These are phyloP conservation scores for Colletotrichum sp. DNA, from an alignment of 2,329 filamentous ascomycete genomes.

Conservation along the genomic window DNA sequence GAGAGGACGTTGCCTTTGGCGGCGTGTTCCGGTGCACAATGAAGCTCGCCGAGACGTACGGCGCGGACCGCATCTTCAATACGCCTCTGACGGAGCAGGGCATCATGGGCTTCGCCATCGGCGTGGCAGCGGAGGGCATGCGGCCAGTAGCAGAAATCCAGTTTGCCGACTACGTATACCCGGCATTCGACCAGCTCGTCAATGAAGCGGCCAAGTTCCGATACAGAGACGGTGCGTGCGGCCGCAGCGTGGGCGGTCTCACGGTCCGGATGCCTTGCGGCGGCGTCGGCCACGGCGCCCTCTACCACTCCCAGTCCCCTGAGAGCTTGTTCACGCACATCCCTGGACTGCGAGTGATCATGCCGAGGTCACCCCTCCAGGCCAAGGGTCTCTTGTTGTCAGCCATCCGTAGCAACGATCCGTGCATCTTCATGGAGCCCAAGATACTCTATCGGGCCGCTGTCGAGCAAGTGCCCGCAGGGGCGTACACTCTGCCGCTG, in stretches of 20 bases:
- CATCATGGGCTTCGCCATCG: conserved; percentile 92
- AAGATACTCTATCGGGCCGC: conserved; percentile 92
- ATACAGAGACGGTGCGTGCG: conserved; percentile 70
- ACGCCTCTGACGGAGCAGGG: conserved; percentile 94
- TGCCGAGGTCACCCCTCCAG: conserved; percentile 85
- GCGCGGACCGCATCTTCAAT: conserved; percentile 91
- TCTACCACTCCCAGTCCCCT: conserved; percentile 90
- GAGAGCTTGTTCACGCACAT: conserved; percentile 89
- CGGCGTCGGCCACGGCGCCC: conserved; percentile 84
- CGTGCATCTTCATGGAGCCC: conserved; percentile 91
- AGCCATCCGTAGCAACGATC: conserved; percentile 81
- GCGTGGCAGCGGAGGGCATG: conserved; percentile 89
- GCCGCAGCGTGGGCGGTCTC: conserved; percentile 73
- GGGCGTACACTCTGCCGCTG: conserved; percentile 81
- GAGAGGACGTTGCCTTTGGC: conserved; percentile 96
- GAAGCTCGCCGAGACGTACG: conserved; percentile 87
- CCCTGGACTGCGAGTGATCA: conserved; percentile 83
- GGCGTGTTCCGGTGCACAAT: conserved; percentile 96
- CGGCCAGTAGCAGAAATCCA: conserved; percentile 93
- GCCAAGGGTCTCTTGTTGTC: conserved; percentile 86
- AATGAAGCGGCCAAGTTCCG: conserved; percentile 92
- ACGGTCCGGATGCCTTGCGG: conserved; percentile 92
- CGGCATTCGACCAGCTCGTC: conserved; percentile 92
- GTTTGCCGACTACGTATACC: conserved; percentile 93
- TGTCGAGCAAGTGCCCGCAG: conserved; percentile 87